These are phyloP conservation scores for Neurospora sp. DNA, from an alignment of 495 filamentous ascomycete genomes.

Conservation along the genomic window DNA sequence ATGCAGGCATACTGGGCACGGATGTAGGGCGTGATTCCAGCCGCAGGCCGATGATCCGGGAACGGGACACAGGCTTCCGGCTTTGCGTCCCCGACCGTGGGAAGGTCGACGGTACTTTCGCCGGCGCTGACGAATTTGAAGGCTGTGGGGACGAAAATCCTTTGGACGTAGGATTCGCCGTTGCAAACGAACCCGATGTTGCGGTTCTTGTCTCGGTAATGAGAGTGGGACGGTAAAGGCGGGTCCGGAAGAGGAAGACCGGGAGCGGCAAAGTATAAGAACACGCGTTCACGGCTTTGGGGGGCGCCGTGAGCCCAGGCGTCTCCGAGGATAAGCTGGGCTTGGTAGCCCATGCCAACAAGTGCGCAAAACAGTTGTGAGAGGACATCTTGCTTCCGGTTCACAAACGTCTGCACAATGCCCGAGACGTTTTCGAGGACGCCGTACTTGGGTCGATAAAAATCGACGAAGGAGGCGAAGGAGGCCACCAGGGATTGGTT, in stretches of 20 bases:
- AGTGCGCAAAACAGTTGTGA: slow-evolving; percentile 58
- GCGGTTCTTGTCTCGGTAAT: slow-evolving; percentile 23
- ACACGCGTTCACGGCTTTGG: slow-evolving; percentile 53
- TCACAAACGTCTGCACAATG: slow-evolving; percentile 39
- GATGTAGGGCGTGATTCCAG: slow-evolving; percentile 16
- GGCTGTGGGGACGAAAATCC: slow-evolving; percentile 40
- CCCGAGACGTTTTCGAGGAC: slow-evolving; percentile 61
- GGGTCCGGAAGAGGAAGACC: slow-evolving; percentile 41
- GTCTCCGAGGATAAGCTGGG: slow-evolving; percentile 51
- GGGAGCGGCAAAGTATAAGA: slow-evolving; percentile 56
- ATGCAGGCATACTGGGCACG: slow-evolving; percentile 30
- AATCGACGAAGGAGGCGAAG: slow-evolving; percentile 60
- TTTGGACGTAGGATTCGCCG: slow-evolving; percentile 45
- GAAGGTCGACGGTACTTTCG: slow-evolving; percentile 48
- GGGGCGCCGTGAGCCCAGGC: slow-evolving; percentile 57
- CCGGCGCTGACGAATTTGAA: slow-evolving; percentile 43
- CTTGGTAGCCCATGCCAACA: slow-evolving; percentile 65
- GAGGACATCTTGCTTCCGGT: slow-evolving; percentile 47
- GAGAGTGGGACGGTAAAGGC: slow-evolving; percentile 53
- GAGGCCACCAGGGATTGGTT: slow-evolving; percentile 66
- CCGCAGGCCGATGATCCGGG: slow-evolving; percentile 53
- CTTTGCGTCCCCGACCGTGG: slow-evolving; percentile 45
- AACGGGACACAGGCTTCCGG: slow-evolving; percentile 42
- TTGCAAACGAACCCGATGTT: slow-evolving; percentile 52
- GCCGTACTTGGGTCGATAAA: slow-evolving; percentile 62